Evolutionary conservation across 805 yeast species (phyloP).

Genomic region (Debaryomyces castellii): DNA sequence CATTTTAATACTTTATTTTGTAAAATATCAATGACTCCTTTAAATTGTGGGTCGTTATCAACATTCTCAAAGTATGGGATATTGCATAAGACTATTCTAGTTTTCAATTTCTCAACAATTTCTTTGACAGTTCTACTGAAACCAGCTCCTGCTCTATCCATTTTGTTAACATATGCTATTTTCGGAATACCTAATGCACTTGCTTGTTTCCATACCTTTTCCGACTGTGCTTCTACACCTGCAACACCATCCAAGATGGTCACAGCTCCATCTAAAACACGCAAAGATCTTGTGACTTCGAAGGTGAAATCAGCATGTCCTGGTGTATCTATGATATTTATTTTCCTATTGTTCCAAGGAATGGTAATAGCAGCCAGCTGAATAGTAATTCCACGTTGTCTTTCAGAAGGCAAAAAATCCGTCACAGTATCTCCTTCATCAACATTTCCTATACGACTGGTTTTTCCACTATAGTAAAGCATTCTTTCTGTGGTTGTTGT

Average conservation of each 20-base stretch:
- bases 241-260: slow-evolving; percentile 93
- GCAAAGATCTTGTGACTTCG: slow-evolving; percentile 84
- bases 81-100: slow-evolving; percentile 72
- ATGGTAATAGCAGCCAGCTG: slow-evolving; percentile 94
- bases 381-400: slow-evolving; percentile 92
- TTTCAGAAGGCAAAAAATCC: slow-evolving; percentile 85
- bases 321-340: slow-evolving; percentile 93
- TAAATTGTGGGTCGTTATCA: slow-evolving; percentile 41
- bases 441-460: slow-evolving; percentile 81
- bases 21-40: slow-evolving; percentile 76
- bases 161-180: slow-evolving; percentile 82
- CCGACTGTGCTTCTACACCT: slow-evolving; percentile 98
- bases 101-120: slow-evolving; percentile 69
- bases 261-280: slow-evolving; percentile 93
- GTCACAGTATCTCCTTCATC: slow-evolving; percentile 97
- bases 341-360: slow-evolving; percentile 74
- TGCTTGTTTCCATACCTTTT: slow-evolving; percentile 94
- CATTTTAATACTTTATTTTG: slow-evolving; percentile 59
- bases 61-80: slow-evolving; percentile 62
- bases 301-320: slow-evolving; percentile 98
- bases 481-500: slow-evolving; percentile 96
- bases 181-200: slow-evolving; percentile 64
- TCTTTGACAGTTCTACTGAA: slow-evolving; percentile 87
- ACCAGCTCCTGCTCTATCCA: slow-evolving; percentile 97
- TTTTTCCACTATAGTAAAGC: slow-evolving; percentile 86